Evolutionary conservation across 306 rosid species (phyloP).

Genomic region (Pterocarpus santalinus): DNA sequence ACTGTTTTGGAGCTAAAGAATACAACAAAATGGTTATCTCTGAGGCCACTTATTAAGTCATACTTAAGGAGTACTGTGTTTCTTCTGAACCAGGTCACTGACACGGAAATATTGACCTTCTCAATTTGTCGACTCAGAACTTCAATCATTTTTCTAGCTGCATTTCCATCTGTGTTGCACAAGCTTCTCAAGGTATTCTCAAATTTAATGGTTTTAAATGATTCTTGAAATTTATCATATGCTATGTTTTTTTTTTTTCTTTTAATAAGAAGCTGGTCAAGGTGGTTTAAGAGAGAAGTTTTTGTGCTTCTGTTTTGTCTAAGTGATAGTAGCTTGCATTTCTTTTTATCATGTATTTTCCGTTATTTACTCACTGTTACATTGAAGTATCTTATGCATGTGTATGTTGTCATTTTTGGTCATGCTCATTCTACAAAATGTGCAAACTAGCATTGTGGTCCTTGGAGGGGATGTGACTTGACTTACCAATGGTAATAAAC

Average conservation of each 20-base stretch:
- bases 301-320: background rate
- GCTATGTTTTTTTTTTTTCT: background rate
- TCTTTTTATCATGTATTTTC: conserved; percentile 7
- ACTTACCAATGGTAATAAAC: no score
- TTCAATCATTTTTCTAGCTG: conserved; percentile 64
- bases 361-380: background rate
- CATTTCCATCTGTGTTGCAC: conserved; percentile 73
- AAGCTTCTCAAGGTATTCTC: conserved; percentile 76
- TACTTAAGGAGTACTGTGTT: conserved; percentile 79
- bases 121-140: conserved; percentile 72
- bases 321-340: background rate
- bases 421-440: no score
- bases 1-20: conserved; percentile 68
- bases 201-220: conserved; percentile 25
- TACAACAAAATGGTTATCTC: conserved; percentile 67
- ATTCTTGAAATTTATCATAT: conserved; percentile 34
- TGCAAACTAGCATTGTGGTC: no score
- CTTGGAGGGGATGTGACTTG: no score
- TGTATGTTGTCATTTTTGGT: background rate
- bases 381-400: conserved; percentile 14
- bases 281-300: conserved; percentile 12
- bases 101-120: conserved; percentile 76
- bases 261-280: background rate
- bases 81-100: conserved; percentile 78
- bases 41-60: conserved; percentile 74